Evolutionary conservation across 768 basidiomycete genomes (phyloP), one percentile per base, ranked within the genome.

Genomic region (Clavulina sp.): DNA sequence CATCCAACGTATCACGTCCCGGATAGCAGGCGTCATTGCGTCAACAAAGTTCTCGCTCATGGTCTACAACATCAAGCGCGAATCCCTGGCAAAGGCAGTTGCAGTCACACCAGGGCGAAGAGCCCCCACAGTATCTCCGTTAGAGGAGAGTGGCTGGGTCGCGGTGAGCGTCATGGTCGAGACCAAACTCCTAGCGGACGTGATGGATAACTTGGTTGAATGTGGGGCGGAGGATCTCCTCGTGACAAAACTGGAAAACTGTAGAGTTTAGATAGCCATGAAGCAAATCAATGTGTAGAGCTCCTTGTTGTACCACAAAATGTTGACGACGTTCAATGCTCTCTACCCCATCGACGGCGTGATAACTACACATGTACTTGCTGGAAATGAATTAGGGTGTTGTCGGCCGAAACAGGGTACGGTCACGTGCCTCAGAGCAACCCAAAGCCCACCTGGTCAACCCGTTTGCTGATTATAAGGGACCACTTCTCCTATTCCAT

Each of bases 91-190:
- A 9, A 69, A 65, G 2, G 91, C 86, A 1, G 72, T 76, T 0
- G 58, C 60, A 23, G 69, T 97, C 63, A 92, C 93, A 0, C 95
- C 93, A 0, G 95, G 95, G 3, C 71, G 91, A 44, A 69, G 84
- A 53, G 91, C 86, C 1, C 82, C 95, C 19, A 95, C 95, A 3
- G 73, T 99, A 30, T 63, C 61, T 40, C 43, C 54, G 5, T 48
- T 55, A 23, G 95, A 96, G 52, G 73, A 80, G 52, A 72, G 77
- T 16, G 75, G 74, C 3, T 99, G 95, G 95, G 80, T 91, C 2
- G 91, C 81, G 1, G 86, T 99, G 32, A 91, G 80, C 63, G 73
- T 73, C 40, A 96, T 97, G 92, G 82, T 96, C 5, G 81, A 84
- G 67, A 87, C 84, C 69, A 82, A 76, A 54, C 70, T 71, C 41